Percentiles rank a stretch among this genome's conserved stretches.
Conservation (phyloP, 2,329 filamentous ascomycete species). For the Ceratocystis alfenasii region DNA sequence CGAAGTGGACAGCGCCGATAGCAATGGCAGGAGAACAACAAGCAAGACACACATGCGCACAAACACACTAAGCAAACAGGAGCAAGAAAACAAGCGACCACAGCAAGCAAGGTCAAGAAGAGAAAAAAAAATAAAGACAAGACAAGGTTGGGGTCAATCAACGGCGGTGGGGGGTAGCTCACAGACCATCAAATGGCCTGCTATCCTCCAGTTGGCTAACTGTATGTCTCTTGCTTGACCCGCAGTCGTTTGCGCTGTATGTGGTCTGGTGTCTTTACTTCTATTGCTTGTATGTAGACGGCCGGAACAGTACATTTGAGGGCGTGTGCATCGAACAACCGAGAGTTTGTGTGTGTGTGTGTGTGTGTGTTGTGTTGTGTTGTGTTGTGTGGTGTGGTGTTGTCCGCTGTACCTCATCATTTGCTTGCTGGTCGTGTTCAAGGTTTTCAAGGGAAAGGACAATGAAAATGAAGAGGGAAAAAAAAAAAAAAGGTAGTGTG, state of each 20-base stretch:
- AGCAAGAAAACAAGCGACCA: not conserved
- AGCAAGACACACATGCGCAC: conserved; percentile 3
- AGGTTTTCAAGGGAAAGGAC: too few species aligned
- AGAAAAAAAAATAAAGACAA: not conserved
- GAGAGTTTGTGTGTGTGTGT: not conserved
- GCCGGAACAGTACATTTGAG: not conserved
- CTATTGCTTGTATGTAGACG: not conserved
- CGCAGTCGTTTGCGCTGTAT: not conserved
- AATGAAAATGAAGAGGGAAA: too few species aligned
- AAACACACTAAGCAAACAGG: not conserved
- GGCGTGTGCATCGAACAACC: conserved; percentile 3
- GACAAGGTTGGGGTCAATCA: not conserved
- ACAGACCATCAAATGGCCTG: not conserved
- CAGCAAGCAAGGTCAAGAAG: not conserved
- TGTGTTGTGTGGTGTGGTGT: too few species aligned
- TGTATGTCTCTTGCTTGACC: not conserved
- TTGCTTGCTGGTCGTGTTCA: too few species aligned
- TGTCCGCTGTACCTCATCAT: too few species aligned
- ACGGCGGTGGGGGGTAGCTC: not conserved
- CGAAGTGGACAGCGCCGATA: not conserved
- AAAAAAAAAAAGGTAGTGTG: not conserved
- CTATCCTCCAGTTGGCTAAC: not conserved
- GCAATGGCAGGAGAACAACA: not conserved
- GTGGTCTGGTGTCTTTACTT: not conserved
- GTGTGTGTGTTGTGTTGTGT: too few species aligned